phyloP scores from a whole-genome alignment of 192 early-diverging fungal species.

The Chytriomyces hyalinus region DNA sequence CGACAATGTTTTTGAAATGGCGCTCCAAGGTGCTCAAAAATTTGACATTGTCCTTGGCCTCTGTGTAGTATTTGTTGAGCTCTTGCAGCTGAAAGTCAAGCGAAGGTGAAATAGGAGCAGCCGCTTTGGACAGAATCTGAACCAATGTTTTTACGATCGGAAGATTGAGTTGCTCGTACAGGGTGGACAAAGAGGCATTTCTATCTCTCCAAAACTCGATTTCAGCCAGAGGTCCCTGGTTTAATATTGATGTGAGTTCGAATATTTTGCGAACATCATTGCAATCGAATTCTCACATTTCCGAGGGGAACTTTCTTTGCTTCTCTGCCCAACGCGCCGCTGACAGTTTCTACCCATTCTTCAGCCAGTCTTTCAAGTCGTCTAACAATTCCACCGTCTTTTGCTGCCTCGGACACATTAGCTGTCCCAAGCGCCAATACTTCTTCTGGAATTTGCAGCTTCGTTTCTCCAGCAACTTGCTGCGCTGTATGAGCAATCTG shows the following conservation, averaged over 20 bases:
- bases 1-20: constrained; percentile 67
- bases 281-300: constrained; percentile 42
- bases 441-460: constrained; percentile 63
- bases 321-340: constrained; percentile 54
- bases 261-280: background rate
- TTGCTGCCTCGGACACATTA: constrained; percentile 45
- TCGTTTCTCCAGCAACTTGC: constrained; percentile 63
- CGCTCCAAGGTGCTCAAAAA: constrained; percentile 67
- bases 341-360: constrained; percentile 64
- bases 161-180: constrained; percentile 65
- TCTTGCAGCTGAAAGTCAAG: constrained; percentile 64
- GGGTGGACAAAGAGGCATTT: constrained; percentile 57
- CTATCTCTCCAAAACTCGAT: constrained; percentile 70
- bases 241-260: constrained; percentile 7
- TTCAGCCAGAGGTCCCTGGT: constrained; percentile 65
- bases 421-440: constrained; percentile 40
- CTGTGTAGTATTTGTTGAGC: constrained; percentile 64
- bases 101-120: constrained; percentile 49
- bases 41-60: constrained; percentile 72
- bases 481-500: constrained; percentile 62
- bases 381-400: constrained; percentile 41
- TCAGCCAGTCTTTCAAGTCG: constrained; percentile 55
- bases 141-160: constrained; percentile 64
- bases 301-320: constrained; percentile 57
- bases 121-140: constrained; percentile 51